Conservation (phyloP, 352 stramenopile genomes). For the Aphanomyces invadans region DNA sequence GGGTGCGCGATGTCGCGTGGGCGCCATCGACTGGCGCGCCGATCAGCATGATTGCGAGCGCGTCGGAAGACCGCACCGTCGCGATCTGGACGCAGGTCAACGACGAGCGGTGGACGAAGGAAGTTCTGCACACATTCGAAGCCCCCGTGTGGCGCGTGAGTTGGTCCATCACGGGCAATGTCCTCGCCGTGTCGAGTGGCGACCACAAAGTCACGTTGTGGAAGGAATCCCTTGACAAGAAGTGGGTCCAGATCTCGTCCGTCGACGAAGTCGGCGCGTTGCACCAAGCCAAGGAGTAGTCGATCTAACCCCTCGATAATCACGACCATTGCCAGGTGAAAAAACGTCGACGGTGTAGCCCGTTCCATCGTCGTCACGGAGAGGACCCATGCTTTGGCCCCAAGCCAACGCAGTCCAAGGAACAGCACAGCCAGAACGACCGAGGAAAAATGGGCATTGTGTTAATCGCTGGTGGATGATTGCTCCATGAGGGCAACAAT, state of each 20-base stretch:
- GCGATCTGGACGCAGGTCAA: slow-evolving; percentile 94
- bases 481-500: background rate
- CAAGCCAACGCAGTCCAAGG: too few relatives aligned
- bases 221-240: slow-evolving; percentile 97
- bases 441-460: too few relatives aligned
- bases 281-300: slow-evolving; percentile 32
- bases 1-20: slow-evolving; percentile 97
- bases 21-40: slow-evolving; percentile 89
- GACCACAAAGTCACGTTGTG: slow-evolving; percentile 97
- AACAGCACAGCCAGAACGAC: too few relatives aligned
- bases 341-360: too few relatives aligned
- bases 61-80: slow-evolving; percentile 85
- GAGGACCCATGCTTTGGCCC: background rate
- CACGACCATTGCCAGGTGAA: background rate
- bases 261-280: slow-evolving; percentile 77
- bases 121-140: slow-evolving; percentile 91
- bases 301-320: background rate
- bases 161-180: slow-evolving; percentile 97
- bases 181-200: slow-evolving; percentile 95
- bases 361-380: too few relatives aligned
- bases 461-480: too few relatives aligned
- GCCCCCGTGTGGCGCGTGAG: slow-evolving; percentile 97
- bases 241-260: slow-evolving; percentile 92
- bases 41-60: slow-evolving; percentile 90
- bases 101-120: slow-evolving; percentile 82